Conservation (phyloP, 2,329 filamentous ascomycete species). For the Microthyrium microscopicum region DNA sequence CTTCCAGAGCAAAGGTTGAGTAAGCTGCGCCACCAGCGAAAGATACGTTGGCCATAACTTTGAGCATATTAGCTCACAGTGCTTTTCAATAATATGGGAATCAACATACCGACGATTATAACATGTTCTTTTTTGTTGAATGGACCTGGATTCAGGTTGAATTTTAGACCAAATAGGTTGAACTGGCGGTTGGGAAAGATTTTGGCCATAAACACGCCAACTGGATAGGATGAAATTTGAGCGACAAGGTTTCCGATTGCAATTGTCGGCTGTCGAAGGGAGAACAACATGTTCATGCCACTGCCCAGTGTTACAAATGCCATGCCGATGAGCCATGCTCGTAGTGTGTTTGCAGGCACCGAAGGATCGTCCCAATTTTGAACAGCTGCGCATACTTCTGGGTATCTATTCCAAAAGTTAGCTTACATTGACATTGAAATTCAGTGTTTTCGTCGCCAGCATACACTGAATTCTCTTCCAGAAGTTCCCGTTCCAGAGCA, state of each 20-base stretch:
- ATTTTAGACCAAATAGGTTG: constrained; percentile 35
- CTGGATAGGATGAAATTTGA: constrained; percentile 46
- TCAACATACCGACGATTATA: constrained; percentile 41
- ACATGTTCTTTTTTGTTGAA: constrained; percentile 58
- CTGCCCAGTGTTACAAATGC: constrained; percentile 12
- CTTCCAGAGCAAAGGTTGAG: constrained; percentile 5
- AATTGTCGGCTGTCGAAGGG: constrained; percentile 44
- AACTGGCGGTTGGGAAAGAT: constrained; percentile 35
- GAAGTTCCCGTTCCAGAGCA: constrained; percentile 8
- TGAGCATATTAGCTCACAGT: too few relatives aligned
- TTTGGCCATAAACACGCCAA: constrained; percentile 44
- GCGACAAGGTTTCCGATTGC: constrained; percentile 43
- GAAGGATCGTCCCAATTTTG: constrained; percentile 6
- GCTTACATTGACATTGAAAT: too few relatives aligned
- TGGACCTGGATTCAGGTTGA: constrained; percentile 48
- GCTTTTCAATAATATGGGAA: too few relatives aligned
- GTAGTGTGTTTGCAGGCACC: constrained; percentile 8
- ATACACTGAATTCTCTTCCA: constrained; percentile 10
- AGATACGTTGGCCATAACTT: constrained; percentile 54
- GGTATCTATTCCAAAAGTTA: too few relatives aligned
- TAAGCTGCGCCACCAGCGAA: constrained; percentile 38
- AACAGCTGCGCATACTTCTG: constrained; percentile 10
- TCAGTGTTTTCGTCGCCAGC: too few relatives aligned
- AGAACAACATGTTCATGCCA: constrained; percentile 44
- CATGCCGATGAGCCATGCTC: constrained; percentile 8